Evolutionary conservation across 2,329 filamentous ascomycete genomes (phyloP).

Genomic region (Fonsecaea monophora): DNA sequence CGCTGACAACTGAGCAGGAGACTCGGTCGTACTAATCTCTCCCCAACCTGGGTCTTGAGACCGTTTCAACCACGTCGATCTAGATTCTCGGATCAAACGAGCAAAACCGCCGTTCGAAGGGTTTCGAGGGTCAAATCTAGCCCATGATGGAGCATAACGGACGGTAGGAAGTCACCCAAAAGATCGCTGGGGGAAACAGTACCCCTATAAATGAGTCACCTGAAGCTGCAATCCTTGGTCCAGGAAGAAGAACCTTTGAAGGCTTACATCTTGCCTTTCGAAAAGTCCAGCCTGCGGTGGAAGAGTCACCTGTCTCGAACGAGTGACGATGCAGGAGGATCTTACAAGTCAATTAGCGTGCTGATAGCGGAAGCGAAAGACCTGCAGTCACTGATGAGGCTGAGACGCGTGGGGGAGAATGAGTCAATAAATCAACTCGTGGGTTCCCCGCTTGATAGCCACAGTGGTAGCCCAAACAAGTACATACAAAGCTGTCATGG

Average conservation of each 20-base stretch:
- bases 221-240: not conserved
- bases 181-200: not conserved
- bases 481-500: conserved; percentile 9
- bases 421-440: conserved; percentile 11
- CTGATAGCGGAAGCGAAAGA: no score
- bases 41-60: conserved; percentile 58
- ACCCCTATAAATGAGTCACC: conserved; percentile 11
- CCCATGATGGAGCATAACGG: not conserved
- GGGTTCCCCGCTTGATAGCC: conserved; percentile 12
- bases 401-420: conserved; percentile 4
- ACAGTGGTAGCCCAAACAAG: not conserved
- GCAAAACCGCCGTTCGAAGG: not conserved
- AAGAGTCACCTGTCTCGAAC: not conserved
- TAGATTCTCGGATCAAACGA: not conserved
- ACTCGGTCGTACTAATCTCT: conserved; percentile 75
- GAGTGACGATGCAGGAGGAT: not conserved
- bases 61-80: conserved; percentile 20
- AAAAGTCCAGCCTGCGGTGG: not conserved
- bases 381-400: conserved; percentile 2
- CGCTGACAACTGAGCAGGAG: conserved; percentile 58
- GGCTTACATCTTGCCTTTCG: not conserved
- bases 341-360: not conserved
- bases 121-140: not conserved
- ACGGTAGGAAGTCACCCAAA: not conserved
- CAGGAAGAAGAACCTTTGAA: not conserved